phyloP scores from a whole-genome alignment of 495 filamentous ascomycete genomes.

The Antarctomyces pellizariae region DNA sequence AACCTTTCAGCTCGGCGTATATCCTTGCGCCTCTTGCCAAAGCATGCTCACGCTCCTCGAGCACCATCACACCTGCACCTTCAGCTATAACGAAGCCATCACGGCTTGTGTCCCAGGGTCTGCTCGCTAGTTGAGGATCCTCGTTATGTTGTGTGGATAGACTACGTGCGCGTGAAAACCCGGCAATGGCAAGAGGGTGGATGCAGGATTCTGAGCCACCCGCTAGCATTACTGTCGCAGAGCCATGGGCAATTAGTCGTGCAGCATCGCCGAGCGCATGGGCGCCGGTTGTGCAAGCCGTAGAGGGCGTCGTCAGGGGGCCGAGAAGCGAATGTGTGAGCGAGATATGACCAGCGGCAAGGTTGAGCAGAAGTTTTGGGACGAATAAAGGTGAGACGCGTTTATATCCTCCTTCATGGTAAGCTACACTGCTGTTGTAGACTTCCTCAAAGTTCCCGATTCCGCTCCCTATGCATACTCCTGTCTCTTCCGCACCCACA shows the following conservation, averaged over 20 bases:
- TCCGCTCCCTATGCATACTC: slow-evolving; percentile 84
- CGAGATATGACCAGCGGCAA: slow-evolving; percentile 82
- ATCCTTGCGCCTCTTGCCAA: slow-evolving; percentile 53
- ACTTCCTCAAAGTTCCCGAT: slow-evolving; percentile 86
- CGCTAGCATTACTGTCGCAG: slow-evolving; percentile 86
- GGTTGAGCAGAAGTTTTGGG: slow-evolving; percentile 76
- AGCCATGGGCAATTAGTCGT: slow-evolving; percentile 71
- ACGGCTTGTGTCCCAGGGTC: slow-evolving; percentile 70
- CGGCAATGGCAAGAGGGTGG: slow-evolving; percentile 76
- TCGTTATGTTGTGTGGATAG: slow-evolving; percentile 64
- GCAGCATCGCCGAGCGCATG: slow-evolving; percentile 86
- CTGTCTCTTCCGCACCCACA: slow-evolving; percentile 46
- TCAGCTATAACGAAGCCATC: slow-evolving; percentile 83
- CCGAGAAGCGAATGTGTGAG: slow-evolving; percentile 83
- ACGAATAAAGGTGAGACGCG: slow-evolving; percentile 88
- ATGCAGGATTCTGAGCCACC: slow-evolving; percentile 91
- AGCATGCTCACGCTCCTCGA: slow-evolving; percentile 84
- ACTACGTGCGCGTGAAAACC: slow-evolving; percentile 72
- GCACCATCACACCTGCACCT: slow-evolving; percentile 65
- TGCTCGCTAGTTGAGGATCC: slow-evolving; percentile 43
- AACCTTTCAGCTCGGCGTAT: slow-evolving; percentile 76
- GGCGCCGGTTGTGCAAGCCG: slow-evolving; percentile 85
- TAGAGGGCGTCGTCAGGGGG: slow-evolving; percentile 77
- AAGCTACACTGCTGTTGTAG: slow-evolving; percentile 57
- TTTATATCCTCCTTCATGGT: slow-evolving; percentile 57